Conservation (phyloP, 2,329 filamentous ascomycete species). For the Clonostachys sp. region DNA sequence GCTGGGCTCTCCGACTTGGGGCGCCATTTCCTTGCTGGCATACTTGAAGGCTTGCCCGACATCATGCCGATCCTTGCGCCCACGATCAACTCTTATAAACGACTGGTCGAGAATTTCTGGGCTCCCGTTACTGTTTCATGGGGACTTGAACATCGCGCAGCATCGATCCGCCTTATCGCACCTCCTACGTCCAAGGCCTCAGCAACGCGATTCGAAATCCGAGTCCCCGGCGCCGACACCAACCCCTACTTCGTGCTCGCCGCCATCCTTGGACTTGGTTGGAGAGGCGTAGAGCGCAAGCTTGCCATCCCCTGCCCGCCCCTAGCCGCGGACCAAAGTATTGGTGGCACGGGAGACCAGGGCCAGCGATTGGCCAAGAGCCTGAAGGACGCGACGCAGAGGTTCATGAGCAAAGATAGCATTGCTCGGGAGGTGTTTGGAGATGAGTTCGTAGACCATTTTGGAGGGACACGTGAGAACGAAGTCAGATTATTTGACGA, state of each 20-base stretch:
- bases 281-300: conserved; percentile 90
- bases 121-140: conserved; percentile 96
- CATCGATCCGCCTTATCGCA: conserved; percentile 83
- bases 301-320: conserved; percentile 78
- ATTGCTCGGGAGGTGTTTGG: conserved; percentile 92
- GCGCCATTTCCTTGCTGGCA: conserved; percentile 85
- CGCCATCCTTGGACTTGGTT: conserved; percentile 82
- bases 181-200: conserved; percentile 81
- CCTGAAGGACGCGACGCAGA: conserved; percentile 76
- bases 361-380: conserved; percentile 79
- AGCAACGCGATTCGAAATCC: conserved; percentile 87
- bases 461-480: conserved; percentile 85
- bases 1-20: conserved; percentile 81
- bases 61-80: conserved; percentile 95
- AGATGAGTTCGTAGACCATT: conserved; percentile 94
- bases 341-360: conserved; percentile 66
- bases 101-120: conserved; percentile 98
- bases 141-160: conserved; percentile 92
- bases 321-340: conserved; percentile 77
- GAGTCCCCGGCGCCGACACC: conserved; percentile 89
- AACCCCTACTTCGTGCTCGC: conserved; percentile 86
- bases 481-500: conserved; percentile 91
- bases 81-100: conserved; percentile 96
- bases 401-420: conserved; percentile 74
- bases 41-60: conserved; percentile 84